Conservation (phyloP, 2,329 filamentous ascomycete genomes). For the Calonectria ilicicola region DNA sequence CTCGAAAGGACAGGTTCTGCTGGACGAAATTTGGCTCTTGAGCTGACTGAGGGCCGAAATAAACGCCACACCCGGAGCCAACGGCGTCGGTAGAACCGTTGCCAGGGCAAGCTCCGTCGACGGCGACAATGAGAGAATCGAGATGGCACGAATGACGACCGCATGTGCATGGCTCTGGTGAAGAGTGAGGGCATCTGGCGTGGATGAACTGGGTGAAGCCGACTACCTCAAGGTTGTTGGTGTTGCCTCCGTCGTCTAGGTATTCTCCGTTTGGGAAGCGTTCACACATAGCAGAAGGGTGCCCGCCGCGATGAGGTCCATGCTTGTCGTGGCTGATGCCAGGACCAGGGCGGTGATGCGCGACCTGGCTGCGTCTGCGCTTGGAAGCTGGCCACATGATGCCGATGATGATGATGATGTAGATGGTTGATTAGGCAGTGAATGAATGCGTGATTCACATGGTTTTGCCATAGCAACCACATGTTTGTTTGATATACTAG, state of each 20-base stretch:
- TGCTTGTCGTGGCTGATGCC: background rate
- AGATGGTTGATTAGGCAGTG: no score
- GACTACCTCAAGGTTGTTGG: background rate
- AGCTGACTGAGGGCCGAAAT: background rate
- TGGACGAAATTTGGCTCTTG: background rate
- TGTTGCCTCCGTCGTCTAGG: background rate
- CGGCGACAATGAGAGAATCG: background rate
- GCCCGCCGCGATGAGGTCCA: background rate
- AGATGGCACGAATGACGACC: background rate
- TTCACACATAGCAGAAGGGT: background rate
- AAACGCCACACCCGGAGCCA: background rate
- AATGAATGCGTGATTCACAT: no score
- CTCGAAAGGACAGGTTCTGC: background rate
- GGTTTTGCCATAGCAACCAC: no score
- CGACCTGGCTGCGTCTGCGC: background rate
- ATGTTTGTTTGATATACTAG: no score
- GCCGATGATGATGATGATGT: no score
- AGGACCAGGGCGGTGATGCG: background rate
- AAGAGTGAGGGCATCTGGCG: background rate
- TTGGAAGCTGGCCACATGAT: no score
- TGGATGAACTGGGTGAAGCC: background rate
- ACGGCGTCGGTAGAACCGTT: background rate
- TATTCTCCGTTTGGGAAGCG: background rate
- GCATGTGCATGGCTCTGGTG: background rate
- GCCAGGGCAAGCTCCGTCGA: background rate